A percentile compares a stretch with the other conserved stretches of the same genome.
These are phyloP conservation scores for Penicillium soppii DNA, from an alignment of 495 filamentous ascomycete species.

Conservation along the genomic window DNA sequence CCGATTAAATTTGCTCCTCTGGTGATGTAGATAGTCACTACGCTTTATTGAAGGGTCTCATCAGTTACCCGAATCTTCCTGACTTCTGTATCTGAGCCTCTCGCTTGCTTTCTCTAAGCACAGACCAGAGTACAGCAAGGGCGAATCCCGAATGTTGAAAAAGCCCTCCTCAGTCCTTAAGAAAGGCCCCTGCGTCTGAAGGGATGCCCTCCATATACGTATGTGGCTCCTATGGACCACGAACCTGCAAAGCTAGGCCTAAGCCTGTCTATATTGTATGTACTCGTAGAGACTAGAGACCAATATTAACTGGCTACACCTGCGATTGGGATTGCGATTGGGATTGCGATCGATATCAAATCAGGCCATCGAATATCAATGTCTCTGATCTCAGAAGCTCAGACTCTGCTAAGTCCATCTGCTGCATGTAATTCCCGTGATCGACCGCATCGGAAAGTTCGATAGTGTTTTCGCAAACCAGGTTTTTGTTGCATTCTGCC, in stretches of 20 bases:
- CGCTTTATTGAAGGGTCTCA: too few species aligned
- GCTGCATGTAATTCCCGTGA: conserved; percentile 1
- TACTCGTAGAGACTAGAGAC: background rate
- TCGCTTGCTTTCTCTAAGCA: conserved; percentile 8
- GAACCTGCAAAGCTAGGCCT: conserved; percentile 10
- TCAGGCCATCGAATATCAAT: background rate
- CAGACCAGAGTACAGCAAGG: conserved; percentile 22
- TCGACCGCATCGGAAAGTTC: conserved; percentile 7
- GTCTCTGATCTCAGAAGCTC: background rate
- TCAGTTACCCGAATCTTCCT: too few species aligned
- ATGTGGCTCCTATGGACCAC: background rate
- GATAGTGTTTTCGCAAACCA: conserved; percentile 13
- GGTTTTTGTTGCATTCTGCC: conserved; percentile 20
- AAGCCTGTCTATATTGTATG: too few species aligned
- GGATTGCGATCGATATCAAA: background rate
- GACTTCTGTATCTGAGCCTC: background rate
- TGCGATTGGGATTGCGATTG: background rate
- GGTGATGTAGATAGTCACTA: too few species aligned
- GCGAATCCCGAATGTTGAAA: conserved; percentile 1
- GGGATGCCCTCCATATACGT: conserved; percentile 15
- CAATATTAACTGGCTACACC: background rate
- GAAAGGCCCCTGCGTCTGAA: conserved; percentile 23
- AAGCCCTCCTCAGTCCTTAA: conserved; percentile 9
- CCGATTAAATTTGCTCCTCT: too few species aligned
- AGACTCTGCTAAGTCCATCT: background rate